Conservation (phyloP, 1,139 yeast genomes). For the Candida sanyaensis region DNA sequence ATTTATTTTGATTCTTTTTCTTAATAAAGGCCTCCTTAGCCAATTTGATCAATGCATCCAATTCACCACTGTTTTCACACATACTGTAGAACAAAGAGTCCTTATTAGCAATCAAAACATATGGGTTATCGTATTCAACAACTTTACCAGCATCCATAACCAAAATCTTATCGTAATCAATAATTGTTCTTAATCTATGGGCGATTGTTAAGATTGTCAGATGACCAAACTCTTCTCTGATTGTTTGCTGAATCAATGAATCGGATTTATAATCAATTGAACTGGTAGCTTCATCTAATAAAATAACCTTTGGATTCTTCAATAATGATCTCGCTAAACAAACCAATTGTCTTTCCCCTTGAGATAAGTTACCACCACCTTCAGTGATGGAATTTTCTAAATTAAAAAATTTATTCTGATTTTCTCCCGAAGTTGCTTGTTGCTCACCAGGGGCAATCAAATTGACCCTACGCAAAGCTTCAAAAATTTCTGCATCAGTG, state of each 20-base stretch:
- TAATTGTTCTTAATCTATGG: slow-evolving; percentile 89
- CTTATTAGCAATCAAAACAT: slow-evolving; percentile 63
- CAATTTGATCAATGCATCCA: slow-evolving; percentile 68
- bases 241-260: slow-evolving; percentile 85
- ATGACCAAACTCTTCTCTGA: slow-evolving; percentile 77
- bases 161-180: slow-evolving; percentile 89
- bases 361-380: slow-evolving; percentile 91
- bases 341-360: slow-evolving; percentile 93
- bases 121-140: slow-evolving; percentile 89
- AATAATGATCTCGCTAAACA: slow-evolving; percentile 90
- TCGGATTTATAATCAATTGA: slow-evolving; percentile 94
- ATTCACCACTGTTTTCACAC: slow-evolving; percentile 94
- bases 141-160: slow-evolving; percentile 95
- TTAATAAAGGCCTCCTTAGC: slow-evolving; percentile 62
- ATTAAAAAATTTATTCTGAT: slow-evolving; percentile 76
- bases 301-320: slow-evolving; percentile 80
- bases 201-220: slow-evolving; percentile 95
- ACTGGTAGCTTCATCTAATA: slow-evolving; percentile 95
- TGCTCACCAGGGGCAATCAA: slow-evolving; percentile 49
- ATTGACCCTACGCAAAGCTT: slow-evolving; percentile 84
- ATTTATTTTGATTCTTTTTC: slow-evolving; percentile 29
- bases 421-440: slow-evolving; percentile 40
- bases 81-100: slow-evolving; percentile 75
- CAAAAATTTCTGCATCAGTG: slow-evolving; percentile 72
- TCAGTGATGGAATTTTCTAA: slow-evolving; percentile 72